Conservation (phyloP, 805 yeast genomes). For the Soucietia sequanensis region DNA sequence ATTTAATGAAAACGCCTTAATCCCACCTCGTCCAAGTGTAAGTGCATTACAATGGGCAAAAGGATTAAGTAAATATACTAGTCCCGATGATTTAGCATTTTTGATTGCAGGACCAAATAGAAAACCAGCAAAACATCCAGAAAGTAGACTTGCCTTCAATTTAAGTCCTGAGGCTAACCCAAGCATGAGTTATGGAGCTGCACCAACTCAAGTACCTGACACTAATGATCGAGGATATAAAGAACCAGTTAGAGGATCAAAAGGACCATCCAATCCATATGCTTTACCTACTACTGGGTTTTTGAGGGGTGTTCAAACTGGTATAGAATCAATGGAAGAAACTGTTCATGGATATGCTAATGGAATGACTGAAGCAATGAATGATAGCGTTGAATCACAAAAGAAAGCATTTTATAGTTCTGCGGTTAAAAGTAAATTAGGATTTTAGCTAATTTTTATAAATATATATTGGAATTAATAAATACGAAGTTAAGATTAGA, state of each 20-base stretch:
- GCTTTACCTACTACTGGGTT: conserved; percentile 43
- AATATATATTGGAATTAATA: too few relatives aligned
- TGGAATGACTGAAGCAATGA: conserved; percentile 51
- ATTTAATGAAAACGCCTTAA: conserved; percentile 63
- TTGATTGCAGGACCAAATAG: conserved; percentile 76
- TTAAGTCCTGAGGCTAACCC: conserved; percentile 46
- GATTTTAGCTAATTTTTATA: conserved; percentile 42
- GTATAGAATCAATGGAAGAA: conserved; percentile 54
- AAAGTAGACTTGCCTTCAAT: conserved; percentile 52
- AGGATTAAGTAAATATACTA: conserved; percentile 62
- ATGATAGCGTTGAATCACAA: conserved; percentile 48
- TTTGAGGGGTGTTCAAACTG: conserved; percentile 48
- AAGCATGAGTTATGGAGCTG: conserved; percentile 26
- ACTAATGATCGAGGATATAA: conserved; percentile 32
- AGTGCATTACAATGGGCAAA: conserved; percentile 84
- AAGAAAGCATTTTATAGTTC: conserved; percentile 51
- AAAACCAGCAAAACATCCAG: conserved; percentile 56
- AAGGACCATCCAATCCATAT: conserved; percentile 31
- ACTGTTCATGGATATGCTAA: conserved; percentile 57
- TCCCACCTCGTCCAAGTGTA: conserved; percentile 79
- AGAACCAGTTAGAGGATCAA: conserved; percentile 45
- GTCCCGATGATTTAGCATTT: conserved; percentile 58
- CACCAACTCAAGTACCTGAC: conserved; percentile 7
- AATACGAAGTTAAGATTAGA: too few relatives aligned
- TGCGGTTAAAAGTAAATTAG: conserved; percentile 53